Conservation (phyloP, 495 filamentous ascomycete species). For the Hyaloscypha hepaticicola region DNA sequence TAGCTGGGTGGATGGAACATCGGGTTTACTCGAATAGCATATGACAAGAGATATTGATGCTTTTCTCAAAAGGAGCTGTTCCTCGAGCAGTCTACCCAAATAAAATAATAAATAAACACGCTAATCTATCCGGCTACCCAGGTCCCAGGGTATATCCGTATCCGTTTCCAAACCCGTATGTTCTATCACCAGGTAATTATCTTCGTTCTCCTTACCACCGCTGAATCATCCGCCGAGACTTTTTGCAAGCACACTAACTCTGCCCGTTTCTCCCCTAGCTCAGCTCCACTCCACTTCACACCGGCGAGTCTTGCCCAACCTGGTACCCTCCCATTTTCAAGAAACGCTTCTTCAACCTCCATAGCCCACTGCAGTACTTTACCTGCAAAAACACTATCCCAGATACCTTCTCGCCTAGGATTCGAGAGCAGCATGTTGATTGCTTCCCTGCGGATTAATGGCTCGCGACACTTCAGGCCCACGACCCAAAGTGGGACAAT, state of each 20-base stretch:
- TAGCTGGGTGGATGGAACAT: too few species aligned
- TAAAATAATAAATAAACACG: too few species aligned
- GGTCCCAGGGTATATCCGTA: too few species aligned
- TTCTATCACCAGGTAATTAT: slow-evolving; percentile 14
- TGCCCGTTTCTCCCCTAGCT: slow-evolving; percentile 12
- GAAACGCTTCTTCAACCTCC: slow-evolving; percentile 21
- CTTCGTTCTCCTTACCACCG: slow-evolving; percentile 14
- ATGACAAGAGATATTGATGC: too few species aligned
- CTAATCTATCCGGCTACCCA: too few species aligned
- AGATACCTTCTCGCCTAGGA: slow-evolving; percentile 46
- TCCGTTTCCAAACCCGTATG: background rate
- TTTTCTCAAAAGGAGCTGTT: too few species aligned
- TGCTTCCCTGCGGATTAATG: slow-evolving; percentile 41
- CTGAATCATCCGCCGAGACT: slow-evolving; percentile 13
- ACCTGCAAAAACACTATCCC: slow-evolving; percentile 33
- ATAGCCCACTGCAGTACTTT: slow-evolving; percentile 17
- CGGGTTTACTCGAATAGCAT: too few species aligned
- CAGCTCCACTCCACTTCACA: slow-evolving; percentile 20
- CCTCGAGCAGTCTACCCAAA: too few species aligned
- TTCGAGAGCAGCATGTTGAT: slow-evolving; percentile 37
- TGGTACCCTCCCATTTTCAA: slow-evolving; percentile 18
- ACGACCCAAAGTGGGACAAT: slow-evolving; percentile 38
- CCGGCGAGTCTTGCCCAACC: slow-evolving; percentile 18
- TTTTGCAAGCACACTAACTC: slow-evolving; percentile 21
- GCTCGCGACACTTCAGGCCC: slow-evolving; percentile 44